Base-by-base conservation (phyloP, 352 stramenopile genomes). In the Plasmopara viticola region DNA sequence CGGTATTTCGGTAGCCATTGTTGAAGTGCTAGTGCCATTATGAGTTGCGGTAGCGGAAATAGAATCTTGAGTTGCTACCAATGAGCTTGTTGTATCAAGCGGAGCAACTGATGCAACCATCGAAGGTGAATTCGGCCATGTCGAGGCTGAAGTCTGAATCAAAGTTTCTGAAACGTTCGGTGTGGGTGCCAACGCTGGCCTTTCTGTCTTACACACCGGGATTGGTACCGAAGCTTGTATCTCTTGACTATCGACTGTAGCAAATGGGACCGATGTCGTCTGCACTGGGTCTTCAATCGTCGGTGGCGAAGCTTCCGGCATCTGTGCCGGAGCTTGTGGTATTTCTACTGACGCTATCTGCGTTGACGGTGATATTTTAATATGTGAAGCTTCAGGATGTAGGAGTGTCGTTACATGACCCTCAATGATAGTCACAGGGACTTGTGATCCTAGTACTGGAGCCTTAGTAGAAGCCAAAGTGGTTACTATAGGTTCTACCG, bases 361-460 rank as follows among this genome's bases (percentile, higher is more conserved):
- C 31, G 31, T 35, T 35, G 31, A 12, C n/a, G 31, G 31, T 35
- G 31, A 12, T 12, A 12, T 35, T 35, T 35, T 4, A 12, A 35
- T 35, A 12, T 2, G 31, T 35, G 31, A 35, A 35, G 4, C 31
- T 35, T 35, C 31, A 35, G 10, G 31, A 35, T 35, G 6, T 10
- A 5, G 28, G 5, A 17, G 38, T 37, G 58, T 39, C 5, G 39
- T 18, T 1, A 50, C 30, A 45, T 34, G 30, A 25, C 33, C 34
- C 9, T 55, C 31, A 9, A 48, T 52, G 2, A 35, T 48, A 2
- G 40, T 6, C 3, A 31, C 33, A 38, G 35, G 17, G 18, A 14
- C 47, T 43, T 34, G 48, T 17, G 41, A 47, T 9, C 10, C 42
- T 15, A 15, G 13, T 28, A 55, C 20, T 38, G 50, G 55, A 40